phyloP scores from a whole-genome alignment of 2,329 filamentous ascomycete genomes.

The Macrophomina pseudophaseolina region DNA sequence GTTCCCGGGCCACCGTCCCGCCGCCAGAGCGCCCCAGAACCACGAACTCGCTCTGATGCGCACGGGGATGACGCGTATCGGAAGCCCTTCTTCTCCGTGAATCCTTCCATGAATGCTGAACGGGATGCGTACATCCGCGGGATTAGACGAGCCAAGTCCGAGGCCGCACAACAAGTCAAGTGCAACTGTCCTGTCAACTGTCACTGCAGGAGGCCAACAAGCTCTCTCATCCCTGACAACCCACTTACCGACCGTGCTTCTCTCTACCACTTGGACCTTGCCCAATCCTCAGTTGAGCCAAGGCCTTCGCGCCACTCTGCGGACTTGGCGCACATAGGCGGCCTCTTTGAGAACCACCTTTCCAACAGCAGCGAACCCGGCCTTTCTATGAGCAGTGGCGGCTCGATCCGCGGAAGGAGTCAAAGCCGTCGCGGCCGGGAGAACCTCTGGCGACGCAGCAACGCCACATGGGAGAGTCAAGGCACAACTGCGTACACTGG shows the following conservation, averaged over 20 bases:
- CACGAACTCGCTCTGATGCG: background rate
- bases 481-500: conserved; percentile 15
- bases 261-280: conserved; percentile 21
- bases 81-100: background rate
- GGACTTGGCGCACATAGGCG: conserved; percentile 12
- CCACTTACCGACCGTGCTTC: conserved; percentile 18
- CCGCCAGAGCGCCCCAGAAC: conserved; percentile 17
- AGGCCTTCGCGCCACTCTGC: conserved; percentile 7
- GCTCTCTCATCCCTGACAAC: conserved; percentile 16
- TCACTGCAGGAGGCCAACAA: conserved; percentile 19
- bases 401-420: conserved; percentile 10
- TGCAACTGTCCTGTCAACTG: conserved; percentile 16
- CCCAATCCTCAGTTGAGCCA: conserved; percentile 2
- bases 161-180: background rate
- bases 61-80: conserved; percentile 4
- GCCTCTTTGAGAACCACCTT: background rate
- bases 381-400: conserved; percentile 10
- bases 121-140: background rate
- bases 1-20: background rate
- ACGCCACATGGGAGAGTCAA: conserved; percentile 9
- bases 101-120: background rate
- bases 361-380: conserved; percentile 10
- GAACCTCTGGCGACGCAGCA: conserved; percentile 1
- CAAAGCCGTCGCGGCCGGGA: conserved; percentile 5
- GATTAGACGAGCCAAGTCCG: background rate